Conservation (phyloP, 768 basidiomycete species). For the Podaxis sp. region DNA sequence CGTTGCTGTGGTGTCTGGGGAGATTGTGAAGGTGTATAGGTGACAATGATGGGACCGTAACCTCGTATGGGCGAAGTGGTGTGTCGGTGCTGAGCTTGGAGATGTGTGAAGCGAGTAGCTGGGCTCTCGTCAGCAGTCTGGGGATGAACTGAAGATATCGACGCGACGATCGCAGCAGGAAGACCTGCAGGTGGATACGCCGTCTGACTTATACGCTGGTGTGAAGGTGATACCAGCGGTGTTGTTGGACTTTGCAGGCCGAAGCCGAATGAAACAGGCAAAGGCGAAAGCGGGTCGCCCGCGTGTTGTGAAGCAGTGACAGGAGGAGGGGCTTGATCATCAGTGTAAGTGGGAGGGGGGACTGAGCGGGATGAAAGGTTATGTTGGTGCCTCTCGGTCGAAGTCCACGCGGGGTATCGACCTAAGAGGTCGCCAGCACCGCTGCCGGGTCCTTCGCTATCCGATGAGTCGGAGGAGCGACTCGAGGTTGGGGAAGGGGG, state of each 20-base stretch:
- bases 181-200: too few species aligned
- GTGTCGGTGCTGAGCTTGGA: not conserved
- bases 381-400: too few species aligned
- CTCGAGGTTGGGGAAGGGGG: not conserved
- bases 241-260: not conserved
- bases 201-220: too few species aligned
- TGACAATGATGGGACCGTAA: not conserved
- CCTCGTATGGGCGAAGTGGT: not conserved
- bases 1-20: not conserved
- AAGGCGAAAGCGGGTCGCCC: not conserved
- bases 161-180: too few species aligned
- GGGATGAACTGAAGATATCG: not conserved
- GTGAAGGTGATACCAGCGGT: too few species aligned
- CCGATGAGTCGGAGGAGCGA: not conserved
- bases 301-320: not conserved
- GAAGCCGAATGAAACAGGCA: not conserved
- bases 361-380: not conserved
- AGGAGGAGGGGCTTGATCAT: not conserved
- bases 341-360: not conserved
- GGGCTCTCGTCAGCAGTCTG: not conserved
- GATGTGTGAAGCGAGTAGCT: not conserved
- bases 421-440: not conserved
- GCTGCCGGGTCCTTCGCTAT: not conserved
- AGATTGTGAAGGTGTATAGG: not conserved
- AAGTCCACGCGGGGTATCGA: not conserved